Evolutionary conservation across 164 flowering plant genomes (phyloP).

Genomic region (Cinnamomum micranthum): DNA sequence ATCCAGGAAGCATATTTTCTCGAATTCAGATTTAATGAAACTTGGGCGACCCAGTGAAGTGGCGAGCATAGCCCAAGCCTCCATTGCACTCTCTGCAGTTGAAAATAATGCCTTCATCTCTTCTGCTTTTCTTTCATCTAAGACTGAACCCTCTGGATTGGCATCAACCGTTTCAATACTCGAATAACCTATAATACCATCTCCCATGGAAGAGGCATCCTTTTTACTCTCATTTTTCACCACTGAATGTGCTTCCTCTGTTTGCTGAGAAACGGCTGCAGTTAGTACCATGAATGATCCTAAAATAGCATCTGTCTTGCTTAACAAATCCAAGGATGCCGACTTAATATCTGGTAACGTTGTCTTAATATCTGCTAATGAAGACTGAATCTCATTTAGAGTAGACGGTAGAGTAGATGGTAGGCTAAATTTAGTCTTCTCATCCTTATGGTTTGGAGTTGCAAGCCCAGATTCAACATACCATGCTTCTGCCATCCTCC

Average conservation of each 20-base stretch:
- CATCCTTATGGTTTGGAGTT: slow-evolving; percentile 35
- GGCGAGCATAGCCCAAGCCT: slow-evolving; percentile 99
- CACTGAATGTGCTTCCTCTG: slow-evolving; percentile 27
- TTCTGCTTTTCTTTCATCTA: slow-evolving; percentile 63
- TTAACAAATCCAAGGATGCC: slow-evolving; percentile 48
- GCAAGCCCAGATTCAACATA: slow-evolving; percentile 95
- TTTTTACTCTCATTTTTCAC: slow-evolving; percentile 23
- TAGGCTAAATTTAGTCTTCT: slow-evolving; percentile 25
- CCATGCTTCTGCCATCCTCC: slow-evolving; percentile 59
- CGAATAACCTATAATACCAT: slow-evolving; percentile 11
- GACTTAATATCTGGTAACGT: slow-evolving; percentile 72
- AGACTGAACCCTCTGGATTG: slow-evolving; percentile 21
- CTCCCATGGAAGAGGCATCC: slow-evolving; percentile 19
- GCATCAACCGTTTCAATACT: slow-evolving; percentile 16
- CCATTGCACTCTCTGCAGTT: slow-evolving; percentile 98
- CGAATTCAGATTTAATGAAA: slow-evolving; percentile 96
- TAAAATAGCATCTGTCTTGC: slow-evolving; percentile 31
- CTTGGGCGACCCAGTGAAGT: slow-evolving; percentile 90
- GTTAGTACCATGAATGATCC: slow-evolving; percentile 60
- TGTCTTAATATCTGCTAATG: slow-evolving; percentile 71
- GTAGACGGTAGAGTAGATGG: slow-evolving; percentile 8
- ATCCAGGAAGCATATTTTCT: slow-evolving; percentile 90
- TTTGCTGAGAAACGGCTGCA: slow-evolving; percentile 50
- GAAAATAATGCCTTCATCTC: slow-evolving; percentile 83
- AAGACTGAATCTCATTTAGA: slow-evolving; percentile 31